phyloP scores from a whole-genome alignment of 768 basidiomycete species.

The Leccinum longicurvipes region DNA sequence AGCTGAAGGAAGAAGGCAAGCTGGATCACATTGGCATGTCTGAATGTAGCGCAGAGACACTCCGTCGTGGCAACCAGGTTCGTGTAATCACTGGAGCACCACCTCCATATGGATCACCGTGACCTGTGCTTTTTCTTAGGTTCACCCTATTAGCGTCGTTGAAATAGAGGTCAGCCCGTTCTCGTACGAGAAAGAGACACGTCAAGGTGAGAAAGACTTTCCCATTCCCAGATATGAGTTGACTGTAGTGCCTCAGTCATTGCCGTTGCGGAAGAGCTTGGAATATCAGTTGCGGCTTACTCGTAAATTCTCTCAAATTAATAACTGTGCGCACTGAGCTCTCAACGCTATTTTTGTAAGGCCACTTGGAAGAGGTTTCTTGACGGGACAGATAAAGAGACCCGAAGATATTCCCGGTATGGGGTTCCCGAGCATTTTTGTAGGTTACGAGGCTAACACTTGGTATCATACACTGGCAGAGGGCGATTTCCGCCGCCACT shows the following conservation, averaged over 20 bases:
- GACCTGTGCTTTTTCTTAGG: constrained; percentile 30
- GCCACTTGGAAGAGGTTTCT: constrained; percentile 52
- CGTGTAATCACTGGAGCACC: background rate
- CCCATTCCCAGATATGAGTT: background rate
- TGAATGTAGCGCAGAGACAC: constrained; percentile 48
- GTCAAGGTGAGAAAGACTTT: constrained; percentile 31
- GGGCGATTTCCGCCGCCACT: constrained; percentile 37
- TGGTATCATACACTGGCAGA: constrained; percentile 27
- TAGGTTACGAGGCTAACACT: background rate
- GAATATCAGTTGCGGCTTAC: constrained; percentile 58
- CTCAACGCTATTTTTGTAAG: constrained; percentile 25
- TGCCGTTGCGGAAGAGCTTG: constrained; percentile 50
- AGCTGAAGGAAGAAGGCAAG: constrained; percentile 29
- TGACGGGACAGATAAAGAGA: constrained; percentile 48
- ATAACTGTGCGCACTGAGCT: background rate
- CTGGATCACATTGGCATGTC: constrained; percentile 58
- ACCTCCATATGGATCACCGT: background rate
- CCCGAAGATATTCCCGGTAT: constrained; percentile 33
- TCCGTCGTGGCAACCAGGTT: constrained; percentile 37
- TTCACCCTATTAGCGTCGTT: constrained; percentile 53
- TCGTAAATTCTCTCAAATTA: constrained; percentile 37
- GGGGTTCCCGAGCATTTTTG: background rate
- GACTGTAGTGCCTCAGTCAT: constrained; percentile 35
- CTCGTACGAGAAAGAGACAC: constrained; percentile 52
- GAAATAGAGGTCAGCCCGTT: constrained; percentile 70